Percentiles rank a stretch among this genome's conserved stretches.
phyloP scores from a whole-genome alignment of 2,329 filamentous ascomycete species.

The Allantophomopsis lycopodina region DNA sequence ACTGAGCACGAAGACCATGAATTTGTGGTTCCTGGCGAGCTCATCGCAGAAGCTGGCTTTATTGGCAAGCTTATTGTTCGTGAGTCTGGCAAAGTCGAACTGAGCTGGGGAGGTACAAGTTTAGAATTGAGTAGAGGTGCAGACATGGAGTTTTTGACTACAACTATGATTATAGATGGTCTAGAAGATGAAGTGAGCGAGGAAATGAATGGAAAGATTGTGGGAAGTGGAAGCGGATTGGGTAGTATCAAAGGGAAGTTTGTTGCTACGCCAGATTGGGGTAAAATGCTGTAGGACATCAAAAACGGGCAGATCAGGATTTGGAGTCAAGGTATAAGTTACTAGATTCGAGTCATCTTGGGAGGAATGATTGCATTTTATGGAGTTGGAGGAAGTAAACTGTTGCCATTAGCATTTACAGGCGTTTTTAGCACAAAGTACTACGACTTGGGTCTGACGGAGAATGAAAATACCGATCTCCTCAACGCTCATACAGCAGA shows the following conservation, averaged over 20 bases:
- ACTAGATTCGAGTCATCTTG: too few relatives aligned
- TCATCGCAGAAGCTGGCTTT: constrained; percentile 33
- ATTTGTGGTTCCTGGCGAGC: constrained; percentile 20
- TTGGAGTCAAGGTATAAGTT: too few relatives aligned
- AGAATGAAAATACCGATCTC: too few relatives aligned
- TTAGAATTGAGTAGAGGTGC: constrained; percentile 37
- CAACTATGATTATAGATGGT: constrained; percentile 44
- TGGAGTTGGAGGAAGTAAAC: too few relatives aligned
- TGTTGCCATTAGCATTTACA: too few relatives aligned
- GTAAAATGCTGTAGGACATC: constrained; percentile 22
- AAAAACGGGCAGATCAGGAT: too few relatives aligned
- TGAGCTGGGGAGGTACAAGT: constrained; percentile 46
- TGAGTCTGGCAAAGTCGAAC: constrained; percentile 45
- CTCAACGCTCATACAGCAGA: too few relatives aligned
- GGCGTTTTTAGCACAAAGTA: too few relatives aligned
- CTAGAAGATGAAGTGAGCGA: constrained; percentile 21
- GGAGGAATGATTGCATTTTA: too few relatives aligned
- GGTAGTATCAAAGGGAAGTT: constrained; percentile 50
- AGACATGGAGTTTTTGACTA: constrained; percentile 40
- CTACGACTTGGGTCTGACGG: too few relatives aligned
- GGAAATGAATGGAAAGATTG: constrained; percentile 13
- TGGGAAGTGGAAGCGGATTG: constrained; percentile 44
- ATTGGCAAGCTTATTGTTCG: constrained; percentile 46
- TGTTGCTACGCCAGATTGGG: constrained; percentile 42
- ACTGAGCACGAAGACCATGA: constrained; percentile 7